Evolutionary conservation across 129 eudicot genomes (phyloP).

Genomic region (Saussurea involucrata): DNA sequence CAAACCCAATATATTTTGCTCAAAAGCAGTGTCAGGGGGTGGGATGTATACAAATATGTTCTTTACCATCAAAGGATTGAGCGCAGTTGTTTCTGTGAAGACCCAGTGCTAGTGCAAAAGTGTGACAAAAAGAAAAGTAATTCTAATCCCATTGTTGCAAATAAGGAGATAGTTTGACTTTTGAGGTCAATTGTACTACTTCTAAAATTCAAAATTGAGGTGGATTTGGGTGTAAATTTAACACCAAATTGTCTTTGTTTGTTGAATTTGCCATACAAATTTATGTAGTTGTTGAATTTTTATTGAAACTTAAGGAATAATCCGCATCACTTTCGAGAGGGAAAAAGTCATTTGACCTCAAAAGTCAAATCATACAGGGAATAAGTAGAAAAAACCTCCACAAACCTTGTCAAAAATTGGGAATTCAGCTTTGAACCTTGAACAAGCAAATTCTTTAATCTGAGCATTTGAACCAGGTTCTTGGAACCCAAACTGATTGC

Average conservation of each 20-base stretch:
- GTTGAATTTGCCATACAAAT: not conserved
- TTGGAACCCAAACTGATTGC: conserved; percentile 93
- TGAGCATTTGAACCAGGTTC: conserved; percentile 91
- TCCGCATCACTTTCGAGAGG: not conserved
- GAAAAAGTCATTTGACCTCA: not conserved
- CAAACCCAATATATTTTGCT: too few species aligned
- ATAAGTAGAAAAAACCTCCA: not conserved
- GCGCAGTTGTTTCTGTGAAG: too few species aligned
- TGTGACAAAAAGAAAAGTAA: too few species aligned
- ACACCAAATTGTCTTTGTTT: not conserved
- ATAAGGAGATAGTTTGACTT: not conserved
- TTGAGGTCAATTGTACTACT: not conserved
- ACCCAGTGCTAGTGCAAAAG: too few species aligned
- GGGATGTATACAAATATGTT: too few species aligned
- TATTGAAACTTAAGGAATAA: not conserved
- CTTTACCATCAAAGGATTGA: too few species aligned
- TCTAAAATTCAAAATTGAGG: not conserved
- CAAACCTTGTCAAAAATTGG: conserved; percentile 93
- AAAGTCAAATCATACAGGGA: conserved; percentile 5
- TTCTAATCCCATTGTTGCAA: not conserved
- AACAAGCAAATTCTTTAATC: conserved; percentile 79
- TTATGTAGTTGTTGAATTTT: not conserved
- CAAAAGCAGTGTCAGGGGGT: too few species aligned
- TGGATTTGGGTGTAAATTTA: not conserved
- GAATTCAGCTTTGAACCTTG: conserved; percentile 87